A percentile compares a stretch with the other conserved stretches of the same genome.
Evolutionary conservation across 2,329 filamentous ascomycete species (phyloP).

Genomic region (Aspergillus sp.): DNA sequence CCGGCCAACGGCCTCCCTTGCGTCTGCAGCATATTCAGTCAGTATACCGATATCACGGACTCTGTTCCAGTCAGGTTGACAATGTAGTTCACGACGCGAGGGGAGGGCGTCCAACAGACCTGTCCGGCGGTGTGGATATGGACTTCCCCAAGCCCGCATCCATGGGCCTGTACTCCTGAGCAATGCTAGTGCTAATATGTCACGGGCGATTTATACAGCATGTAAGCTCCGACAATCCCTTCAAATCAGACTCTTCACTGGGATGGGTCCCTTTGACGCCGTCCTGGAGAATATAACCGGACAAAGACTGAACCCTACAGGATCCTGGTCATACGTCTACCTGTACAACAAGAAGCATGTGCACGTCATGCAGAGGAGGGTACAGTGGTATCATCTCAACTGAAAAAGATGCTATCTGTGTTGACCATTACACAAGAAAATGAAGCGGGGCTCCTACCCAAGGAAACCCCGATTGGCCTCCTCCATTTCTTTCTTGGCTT

Average conservation of each 20-base stretch:
- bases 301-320: background rate
- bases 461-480: constrained; percentile 12
- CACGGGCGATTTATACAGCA: background rate
- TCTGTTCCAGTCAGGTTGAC: background rate
- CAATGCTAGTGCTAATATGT: no score
- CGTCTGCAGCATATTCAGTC: constrained; percentile 5
- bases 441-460: background rate
- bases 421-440: background rate
- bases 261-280: no score
- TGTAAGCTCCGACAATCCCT: background rate
- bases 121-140: no score
- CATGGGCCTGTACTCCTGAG: no score
- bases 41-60: background rate
- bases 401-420: background rate
- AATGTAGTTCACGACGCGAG: background rate
- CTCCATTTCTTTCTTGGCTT: constrained; percentile 36
- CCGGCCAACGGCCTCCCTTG: constrained; percentile 14
- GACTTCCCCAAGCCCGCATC: no score
- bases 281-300: background rate
- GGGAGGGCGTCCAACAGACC: no score
- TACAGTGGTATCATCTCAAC: background rate
- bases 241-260: background rate
- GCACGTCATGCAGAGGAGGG: background rate
- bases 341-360: background rate
- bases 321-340: background rate